Base-by-base conservation (phyloP, 257 asterid species). In the Plantago elongata region DNA sequence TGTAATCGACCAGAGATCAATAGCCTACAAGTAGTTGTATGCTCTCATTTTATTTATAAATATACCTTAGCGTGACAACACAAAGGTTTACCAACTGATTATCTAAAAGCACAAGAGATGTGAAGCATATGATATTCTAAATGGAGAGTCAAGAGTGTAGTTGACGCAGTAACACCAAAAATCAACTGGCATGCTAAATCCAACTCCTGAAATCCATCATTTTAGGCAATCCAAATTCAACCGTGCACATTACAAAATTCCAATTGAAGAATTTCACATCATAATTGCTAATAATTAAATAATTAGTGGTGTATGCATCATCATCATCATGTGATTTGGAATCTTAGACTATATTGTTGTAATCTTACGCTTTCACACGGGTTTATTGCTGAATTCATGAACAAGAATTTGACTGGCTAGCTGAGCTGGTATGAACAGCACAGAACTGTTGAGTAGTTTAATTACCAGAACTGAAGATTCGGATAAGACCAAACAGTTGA, bases 281-380 rank as follows among this genome's bases (percentile, higher is more conserved):
- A 34, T 34, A 34, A 34, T 34, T 34, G 40, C 8, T 34, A 34
- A 34, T 34, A 34, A 34, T 6, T 34, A 34, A 34, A 0, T 34
- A 34, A 5, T 34, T 34, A 34, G 40, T 34, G 1, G 40, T 34
- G 40, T 34, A 34, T 34, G 40, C 4, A 34, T 34, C 40, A 34
- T 34, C 3, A 34, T 34, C 27, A 22, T 22, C 27, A 22, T 22
- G 2, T 34, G 5, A 34, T 34, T 4, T 34, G 40, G 58, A 52
- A 52, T 52, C 58, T 22, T 0, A 51, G 2, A 13, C 9, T 34
- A 51, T 49, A 40, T 22, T 17, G 58, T 22, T 11, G 40, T 52
- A 18, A 51, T 12, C 59, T 54, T 54, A 54, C 59, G 59, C 43
- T 27, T 54, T 54, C 59, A 54, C 59, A 54, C 59, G 59, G 59